phyloP scores from a whole-genome alignment of 495 filamentous ascomycete species.

The Platismatia glauca region DNA sequence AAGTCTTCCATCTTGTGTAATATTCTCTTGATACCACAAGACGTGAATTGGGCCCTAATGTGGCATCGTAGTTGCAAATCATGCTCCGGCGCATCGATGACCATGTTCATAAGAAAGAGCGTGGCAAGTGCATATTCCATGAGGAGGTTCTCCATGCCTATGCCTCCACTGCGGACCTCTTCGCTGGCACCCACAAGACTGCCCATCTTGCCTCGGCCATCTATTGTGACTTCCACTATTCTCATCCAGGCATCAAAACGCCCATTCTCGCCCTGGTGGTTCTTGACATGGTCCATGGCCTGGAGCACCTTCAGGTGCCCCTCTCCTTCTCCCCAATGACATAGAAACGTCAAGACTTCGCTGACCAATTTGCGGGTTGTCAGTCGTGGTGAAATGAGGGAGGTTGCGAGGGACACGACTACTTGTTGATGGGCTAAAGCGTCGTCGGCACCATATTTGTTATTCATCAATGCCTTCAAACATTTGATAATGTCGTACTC shows the following conservation, averaged over 20 bases:
- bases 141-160: slow-evolving; percentile 96
- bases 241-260: slow-evolving; percentile 99
- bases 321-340: slow-evolving; percentile 89
- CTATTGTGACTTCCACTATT: slow-evolving; percentile 92
- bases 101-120: slow-evolving; percentile 91
- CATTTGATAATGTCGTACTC: slow-evolving; percentile 99
- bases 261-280: slow-evolving; percentile 82
- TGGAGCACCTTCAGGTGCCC: slow-evolving; percentile 93
- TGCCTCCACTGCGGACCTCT: slow-evolving; percentile 91
- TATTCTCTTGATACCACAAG: slow-evolving; percentile 91
- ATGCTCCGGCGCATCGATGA: slow-evolving; percentile 81
- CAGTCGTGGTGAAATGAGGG: slow-evolving; percentile 77
- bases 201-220: slow-evolving; percentile 96
- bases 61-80: slow-evolving; percentile 89
- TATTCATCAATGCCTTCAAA: slow-evolving; percentile 95
- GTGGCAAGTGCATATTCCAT: slow-evolving; percentile 99
- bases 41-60: slow-evolving; percentile 91
- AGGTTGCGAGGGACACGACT: slow-evolving; percentile 78
- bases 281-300: slow-evolving; percentile 87
- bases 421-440: slow-evolving; percentile 85
- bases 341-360: slow-evolving; percentile 92
- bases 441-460: slow-evolving; percentile 96
- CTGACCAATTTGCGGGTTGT: slow-evolving; percentile 92
- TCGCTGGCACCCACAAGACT: slow-evolving; percentile 94
- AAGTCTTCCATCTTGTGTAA: slow-evolving; percentile 96